Base-by-base conservation (phyloP, 1,139 yeast species). In the Protomyces macrosporus region DNA sequence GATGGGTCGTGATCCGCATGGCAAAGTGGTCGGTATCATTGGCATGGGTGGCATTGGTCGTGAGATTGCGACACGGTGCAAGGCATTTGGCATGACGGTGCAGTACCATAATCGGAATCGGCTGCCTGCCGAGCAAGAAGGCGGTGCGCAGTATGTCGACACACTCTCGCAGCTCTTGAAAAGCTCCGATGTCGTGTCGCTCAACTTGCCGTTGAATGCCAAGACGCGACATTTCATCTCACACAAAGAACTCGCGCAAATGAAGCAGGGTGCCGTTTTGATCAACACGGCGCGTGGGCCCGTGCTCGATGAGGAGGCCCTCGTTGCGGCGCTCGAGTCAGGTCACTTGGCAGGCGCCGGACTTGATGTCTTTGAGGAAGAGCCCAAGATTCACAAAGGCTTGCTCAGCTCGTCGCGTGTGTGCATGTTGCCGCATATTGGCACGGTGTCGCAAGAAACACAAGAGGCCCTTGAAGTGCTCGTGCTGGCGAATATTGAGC, bases 11-110 rank as follows among this genome's bases (percentile, higher is more conserved):
- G 57, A 53, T 23, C 57, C 39, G 23, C 35, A 53, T 16, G 57
- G 48, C n/a, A 37, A 53, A 33, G 23, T 35, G n/a, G 57, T 53
- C 6, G 57, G 57, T 5, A 53, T 53, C 36, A 53, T 53, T 37
- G 95, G 93, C 1, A 78, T 87, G 80, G 95, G 95, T 37, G 90
- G 90, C 42, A 87, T 87, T 72, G 95, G 93, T 51, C 79, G 86
- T 64, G 84, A 86, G 57, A 82, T 86, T 65, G 79, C 87, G 53
- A 81, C 82, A 68, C 80, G 89, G 69, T 77, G 85, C 66, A 72
- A 75, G 69, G 88, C 88, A 12, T 85, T 87, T 72, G 90, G 88
- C 1, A 87, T 86, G 72, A 76, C 75, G 62, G 79, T 84, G 69
- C 73, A 82, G 56, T 87, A 87, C 74, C 79, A 84, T 73, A 86